A percentile compares a stretch with the other conserved stretches of the same genome.
phyloP scores from a whole-genome alignment of 208 protist species.

The Leishmania mexicana region DNA sequence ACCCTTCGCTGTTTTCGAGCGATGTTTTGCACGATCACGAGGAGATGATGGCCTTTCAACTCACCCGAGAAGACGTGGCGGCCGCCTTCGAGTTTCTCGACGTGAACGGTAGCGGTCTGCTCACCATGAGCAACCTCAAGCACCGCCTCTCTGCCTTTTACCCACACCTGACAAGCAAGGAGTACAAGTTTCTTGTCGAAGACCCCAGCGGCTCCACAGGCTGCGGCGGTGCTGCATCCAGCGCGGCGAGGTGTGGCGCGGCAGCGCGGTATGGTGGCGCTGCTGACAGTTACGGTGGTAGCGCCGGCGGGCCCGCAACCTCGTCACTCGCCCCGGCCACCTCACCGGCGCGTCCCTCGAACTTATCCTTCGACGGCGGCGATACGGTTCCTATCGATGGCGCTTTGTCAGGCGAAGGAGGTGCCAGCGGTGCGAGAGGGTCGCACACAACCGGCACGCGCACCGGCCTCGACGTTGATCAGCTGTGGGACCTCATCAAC shows the following conservation, averaged over 20 bases:
- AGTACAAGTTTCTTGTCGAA: constrained; percentile 93
- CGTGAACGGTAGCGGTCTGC: constrained; percentile 66
- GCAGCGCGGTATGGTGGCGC: neutral
- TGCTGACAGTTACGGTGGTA: neutral
- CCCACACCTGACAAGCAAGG: constrained; percentile 90
- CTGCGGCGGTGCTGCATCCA: neutral
- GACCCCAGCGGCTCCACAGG: constrained; percentile 43
- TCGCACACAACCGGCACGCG: neutral
- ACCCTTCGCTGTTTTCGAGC: neutral
- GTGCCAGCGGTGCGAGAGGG: neutral
- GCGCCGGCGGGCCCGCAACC: neutral
- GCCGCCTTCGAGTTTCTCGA: constrained; percentile 94
- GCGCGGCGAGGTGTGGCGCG: neutral
- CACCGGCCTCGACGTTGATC: constrained; percentile 75
- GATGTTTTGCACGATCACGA: neutral
- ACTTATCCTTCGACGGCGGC: neutral
- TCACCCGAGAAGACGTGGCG: constrained; percentile 85
- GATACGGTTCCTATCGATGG: neutral
- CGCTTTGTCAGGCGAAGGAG: neutral
- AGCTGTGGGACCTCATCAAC: constrained; percentile 89
- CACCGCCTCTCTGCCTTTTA: constrained; percentile 91
- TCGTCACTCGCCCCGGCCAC: neutral
- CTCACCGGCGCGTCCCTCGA: neutral
- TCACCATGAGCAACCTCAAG: constrained; percentile 91
- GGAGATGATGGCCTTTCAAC: constrained; percentile 35